phyloP scores from a whole-genome alignment of 345 rosid genomes.

The rapeseed (Brassica napus) region Da-Ae NC_063439.1:25843001-25843500 shows the following conservation, averaged over 20 bases:
- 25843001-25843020: neutral
- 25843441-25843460: neutral
- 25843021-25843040: neutral
- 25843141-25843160: neutral
- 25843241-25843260: neutral
- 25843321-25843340: neutral
- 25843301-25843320: neutral
- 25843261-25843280: neutral
- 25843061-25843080: neutral
- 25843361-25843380: neutral
- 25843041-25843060: neutral
- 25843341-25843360: neutral
- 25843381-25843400: neutral
- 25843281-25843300: neutral
- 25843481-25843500: neutral
- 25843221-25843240: neutral
- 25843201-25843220: neutral
- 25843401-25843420: neutral
- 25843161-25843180: neutral
- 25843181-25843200: neutral
- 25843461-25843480: neutral
- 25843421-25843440: neutral
- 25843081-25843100: neutral
- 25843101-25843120: neutral
- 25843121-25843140: neutral